These are phyloP conservation scores for Pseudogymnoascus sp. DNA, from an alignment of 2,329 filamentous ascomycete species.

Conservation along the genomic window DNA sequence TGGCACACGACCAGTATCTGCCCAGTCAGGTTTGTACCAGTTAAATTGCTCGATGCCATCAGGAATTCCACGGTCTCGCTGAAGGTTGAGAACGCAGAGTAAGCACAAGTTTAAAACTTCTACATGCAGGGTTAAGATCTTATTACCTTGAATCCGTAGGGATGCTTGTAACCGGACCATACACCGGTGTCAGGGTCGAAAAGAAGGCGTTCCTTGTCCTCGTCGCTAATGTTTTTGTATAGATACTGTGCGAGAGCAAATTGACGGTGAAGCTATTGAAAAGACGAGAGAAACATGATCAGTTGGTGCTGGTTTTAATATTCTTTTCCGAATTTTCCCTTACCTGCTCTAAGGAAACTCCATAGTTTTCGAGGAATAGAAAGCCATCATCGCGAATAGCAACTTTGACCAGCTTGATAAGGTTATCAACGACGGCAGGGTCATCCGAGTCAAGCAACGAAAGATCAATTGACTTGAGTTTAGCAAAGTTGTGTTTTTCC, in stretches of 20 bases:
- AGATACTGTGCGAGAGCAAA: conserved; percentile 43
- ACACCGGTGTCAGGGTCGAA: conserved; percentile 38
- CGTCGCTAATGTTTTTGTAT: conserved; percentile 40
- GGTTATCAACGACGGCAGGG: conserved; percentile 33
- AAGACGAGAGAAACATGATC: background rate
- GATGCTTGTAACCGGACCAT: conserved; percentile 43
- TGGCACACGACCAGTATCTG: conserved; percentile 34
- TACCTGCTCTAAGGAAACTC: conserved; percentile 34
- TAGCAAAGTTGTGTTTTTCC: conserved; percentile 35
- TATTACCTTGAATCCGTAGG: conserved; percentile 34
- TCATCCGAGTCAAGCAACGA: conserved; percentile 36
- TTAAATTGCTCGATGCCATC: conserved; percentile 48
- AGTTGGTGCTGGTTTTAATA: background rate
- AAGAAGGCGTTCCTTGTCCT: conserved; percentile 40
- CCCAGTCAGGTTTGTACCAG: conserved; percentile 40
- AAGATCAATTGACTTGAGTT: conserved; percentile 34
- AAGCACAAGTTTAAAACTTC: background rate
- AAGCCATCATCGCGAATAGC: conserved; percentile 37
- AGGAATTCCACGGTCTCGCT: conserved; percentile 33
- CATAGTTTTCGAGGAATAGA: conserved; percentile 42
- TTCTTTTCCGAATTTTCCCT: background rate
- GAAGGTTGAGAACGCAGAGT: background rate
- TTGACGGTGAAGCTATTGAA: conserved; percentile 37
- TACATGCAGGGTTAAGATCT: background rate
- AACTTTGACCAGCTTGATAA: conserved; percentile 35